phyloP scores from a whole-genome alignment of 2,329 filamentous ascomycete species.

The Nemania sp. region DNA sequence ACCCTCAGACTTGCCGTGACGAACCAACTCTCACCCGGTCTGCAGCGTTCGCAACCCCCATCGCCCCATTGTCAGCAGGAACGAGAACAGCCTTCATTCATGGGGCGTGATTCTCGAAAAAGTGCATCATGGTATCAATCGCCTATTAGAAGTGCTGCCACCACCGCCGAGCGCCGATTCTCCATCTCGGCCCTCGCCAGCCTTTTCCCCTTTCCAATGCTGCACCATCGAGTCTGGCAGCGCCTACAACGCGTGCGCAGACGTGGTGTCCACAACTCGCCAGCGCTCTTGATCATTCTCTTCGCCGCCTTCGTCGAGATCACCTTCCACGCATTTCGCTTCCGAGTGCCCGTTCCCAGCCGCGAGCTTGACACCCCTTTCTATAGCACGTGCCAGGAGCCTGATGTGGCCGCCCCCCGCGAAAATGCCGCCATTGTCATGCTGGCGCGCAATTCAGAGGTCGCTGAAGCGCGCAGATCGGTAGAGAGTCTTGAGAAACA shows the following conservation, averaged over 20 bases:
- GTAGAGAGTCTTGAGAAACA: slow-evolving; percentile 48
- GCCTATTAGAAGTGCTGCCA: not conserved
- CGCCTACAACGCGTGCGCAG: slow-evolving; percentile 32
- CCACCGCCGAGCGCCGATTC: not conserved
- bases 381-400: slow-evolving; percentile 34
- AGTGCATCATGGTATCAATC: slow-evolving; percentile 9
- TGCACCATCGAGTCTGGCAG: slow-evolving; percentile 25
- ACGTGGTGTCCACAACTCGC: slow-evolving; percentile 34
- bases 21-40: too few species aligned
- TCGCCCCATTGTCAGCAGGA: not conserved
- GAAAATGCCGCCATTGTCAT: slow-evolving; percentile 52
- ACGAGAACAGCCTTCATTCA: not conserved
- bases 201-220: slow-evolving; percentile 19
- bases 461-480: slow-evolving; percentile 43
- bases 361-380: slow-evolving; percentile 36
- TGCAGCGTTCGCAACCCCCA: too few species aligned
- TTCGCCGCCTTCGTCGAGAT: slow-evolving; percentile 33
- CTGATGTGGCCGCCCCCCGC: slow-evolving; percentile 35
- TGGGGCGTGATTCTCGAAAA: slow-evolving; percentile 2
- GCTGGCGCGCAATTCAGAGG: slow-evolving; percentile 50
- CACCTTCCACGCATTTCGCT: slow-evolving; percentile 27
- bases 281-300: slow-evolving; percentile 34
- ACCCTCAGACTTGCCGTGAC: too few species aligned
- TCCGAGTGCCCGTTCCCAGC: slow-evolving; percentile 32
- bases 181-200: not conserved